Evolutionary conservation across 1,139 yeast genomes (phyloP), one percentile per base, ranked within the genome.

Genomic region (Geotrichum bryndzae): DNA sequence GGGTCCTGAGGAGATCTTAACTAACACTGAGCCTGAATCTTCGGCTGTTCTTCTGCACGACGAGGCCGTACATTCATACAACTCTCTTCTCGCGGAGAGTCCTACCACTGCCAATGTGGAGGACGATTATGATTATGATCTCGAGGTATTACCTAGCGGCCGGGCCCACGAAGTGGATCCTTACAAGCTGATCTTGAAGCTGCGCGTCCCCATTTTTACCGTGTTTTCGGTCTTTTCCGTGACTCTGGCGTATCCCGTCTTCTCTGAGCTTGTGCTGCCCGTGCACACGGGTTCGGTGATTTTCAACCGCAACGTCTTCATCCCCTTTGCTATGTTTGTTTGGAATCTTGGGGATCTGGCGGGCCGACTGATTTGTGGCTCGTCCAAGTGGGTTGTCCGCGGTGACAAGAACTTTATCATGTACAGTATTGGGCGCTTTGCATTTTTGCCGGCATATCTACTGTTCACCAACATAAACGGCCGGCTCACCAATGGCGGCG

Each of bases 341-440:
- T 94, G 99, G 99, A 94, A 94, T 73, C 65, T 84, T 22, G 99
- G 99, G 13, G 99, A 94, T 71, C 78, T 94, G 31, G 70, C 79
- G 2, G 98, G 97, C 0, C 79, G 99, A 53, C 72, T 90, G 7
- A 66, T 84, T 2, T 86, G 8, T 66, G 72, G 25, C 78, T 84
- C 38, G 77, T 78, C 55, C 22, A 35, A 29, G 53, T 62, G 61
- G 46, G 64, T 68, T 3, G 62, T 70, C n/a, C 54, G 57, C 27
- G 57, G 56, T 22, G 65, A 65, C 27, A 57, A 59, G n/a, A 57
- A 57, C 29, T 58, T 69, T 58, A 61, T 65, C 54, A 63, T 52
- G 31, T 74, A 66, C 61, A 66, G 67, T 25, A 56, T 65, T 62
- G 66, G 61, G 35, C 66, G 67, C 77, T 88, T 51, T 90, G 90